Evolutionary conservation across 257 asterid genomes (phyloP), one percentile per base, ranked within the genome.

Genomic region (Forsythia suspensa): DNA sequence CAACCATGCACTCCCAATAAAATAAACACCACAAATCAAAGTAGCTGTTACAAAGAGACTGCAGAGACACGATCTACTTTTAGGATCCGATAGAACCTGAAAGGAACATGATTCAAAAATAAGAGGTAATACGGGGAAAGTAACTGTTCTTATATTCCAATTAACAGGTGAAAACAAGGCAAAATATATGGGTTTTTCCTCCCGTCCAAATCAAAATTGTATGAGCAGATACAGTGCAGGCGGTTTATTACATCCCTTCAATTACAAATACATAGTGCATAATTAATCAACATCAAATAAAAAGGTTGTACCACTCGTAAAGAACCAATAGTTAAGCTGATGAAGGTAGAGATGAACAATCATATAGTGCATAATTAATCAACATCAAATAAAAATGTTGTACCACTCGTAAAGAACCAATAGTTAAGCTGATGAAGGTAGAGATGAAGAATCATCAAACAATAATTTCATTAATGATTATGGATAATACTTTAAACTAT

Each of bases 21-120:
- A 87, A 90, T 88, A 92, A 83, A 85, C 86, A n/a, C 87, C 89
- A 75, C 81, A 91, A 73, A 94, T 36, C 89, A 90, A 79, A 74
- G 91, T 79, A 70, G 86, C 85, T 12, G 85, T 73, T 21, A 90
- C 16, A 65, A 89, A 44, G 73, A 92, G 83, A 85, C 89, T 81
- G 86, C 88, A 90, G 70, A 90, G 81, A 67, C 84, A 88, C 48
- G 86, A 78, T 80, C 90, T 86, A 61, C 84, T 81, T 84, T 86
- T 92, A 70, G 88, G 78, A 83, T 88, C 97, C 13, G 89, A 82
- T 24, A 86, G 52, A 80, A 52, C 86, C 97, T 94, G 96, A 75
- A 80, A 82, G 37, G 59, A 71, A 75, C 78, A 72, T 3, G 48
- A 75, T 18, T 71, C 37, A 34, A 74, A n/a, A 36, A 77, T 84